Evolutionary conservation across 1,284 basidiomycete species (phyloP), one percentile per base, ranked within the genome.

Genomic region (Sanghuangporus weigelae): DNA sequence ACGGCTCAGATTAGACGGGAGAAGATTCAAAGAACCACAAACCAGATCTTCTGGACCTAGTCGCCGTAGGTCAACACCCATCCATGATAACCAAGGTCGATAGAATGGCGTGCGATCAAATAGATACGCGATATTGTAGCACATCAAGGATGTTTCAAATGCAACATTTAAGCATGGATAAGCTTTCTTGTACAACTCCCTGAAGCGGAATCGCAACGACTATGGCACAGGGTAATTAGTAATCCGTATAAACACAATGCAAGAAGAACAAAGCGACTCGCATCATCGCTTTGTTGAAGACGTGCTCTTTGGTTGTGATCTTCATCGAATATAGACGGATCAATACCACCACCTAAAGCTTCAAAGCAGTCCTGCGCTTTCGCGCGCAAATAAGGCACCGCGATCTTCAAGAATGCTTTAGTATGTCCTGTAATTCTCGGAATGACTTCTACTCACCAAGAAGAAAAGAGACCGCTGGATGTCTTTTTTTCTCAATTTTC

Each of bases 351-450:
- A 1, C 96, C 95, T 12, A 98, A 75, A 39, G 88, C 83, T 75
- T 99, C 96, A 72, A 89, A 97, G 68, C 93, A 89, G 70, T 98
- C 95, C 50, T 93, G 90, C 1, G 89, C 84, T 73, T 97, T 96
- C 6, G 94, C 89, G 64, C 92, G 84, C 38, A 97, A 65, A 72
- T 98, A 99, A 2, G 96, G 96, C 35, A 98, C 74, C 2, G 88
- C 93, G 53, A 98, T 84, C 89, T 96, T 59, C 5, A 57, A 35
- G 36, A 38, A 26, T 50, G 10, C 21, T 59, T 58, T n/a, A 44
- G 59, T n/a, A 12, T 44, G 44, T 59, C 26, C 26, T 16, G 16
- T 53, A 31, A 12, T 19, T 12, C 5, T 16, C 4, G n/a, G 5
- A 31, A 26, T 19, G 44, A 40, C 1, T 16, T 39, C 5, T n/a